phyloP scores from a whole-genome alignment of 192 early-diverging fungal genomes.

The Allomyces macrogynus region DNA sequence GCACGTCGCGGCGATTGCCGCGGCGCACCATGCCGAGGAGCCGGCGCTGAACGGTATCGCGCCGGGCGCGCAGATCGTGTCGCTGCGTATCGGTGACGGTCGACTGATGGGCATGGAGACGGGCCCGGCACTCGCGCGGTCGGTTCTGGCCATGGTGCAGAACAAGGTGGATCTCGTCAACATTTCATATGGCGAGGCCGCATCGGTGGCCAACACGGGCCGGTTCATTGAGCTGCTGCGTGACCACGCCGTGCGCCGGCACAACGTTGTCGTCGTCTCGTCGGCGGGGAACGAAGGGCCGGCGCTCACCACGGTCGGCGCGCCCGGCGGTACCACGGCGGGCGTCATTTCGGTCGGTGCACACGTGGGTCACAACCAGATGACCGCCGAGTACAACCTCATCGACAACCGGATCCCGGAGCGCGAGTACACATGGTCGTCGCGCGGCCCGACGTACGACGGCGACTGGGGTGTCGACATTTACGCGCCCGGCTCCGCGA shows the following conservation, averaged over 20 bases:
- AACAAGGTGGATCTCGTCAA: slow-evolving; percentile 52
- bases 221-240: slow-evolving; percentile 62
- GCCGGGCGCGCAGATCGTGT: slow-evolving; percentile 85
- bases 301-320: slow-evolving; percentile 56
- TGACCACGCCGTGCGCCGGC: slow-evolving; percentile 63
- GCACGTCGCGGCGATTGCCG: slow-evolving; percentile 86
- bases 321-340: slow-evolving; percentile 57
- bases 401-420: slow-evolving; percentile 50
- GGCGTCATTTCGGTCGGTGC: slow-evolving; percentile 83
- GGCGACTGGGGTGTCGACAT: slow-evolving; percentile 64
- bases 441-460: slow-evolving; percentile 66
- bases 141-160: slow-evolving; percentile 49
- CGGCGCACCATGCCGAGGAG: slow-evolving; percentile 71
- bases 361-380: slow-evolving; percentile 62
- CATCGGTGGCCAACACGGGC: slow-evolving; percentile 44
- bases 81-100: slow-evolving; percentile 80
- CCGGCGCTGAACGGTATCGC: slow-evolving; percentile 73
- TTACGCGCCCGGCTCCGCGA: slow-evolving; percentile 77
- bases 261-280: slow-evolving; percentile 64
- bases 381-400: slow-evolving; percentile 68
- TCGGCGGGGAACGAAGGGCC: slow-evolving; percentile 89
- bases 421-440: slow-evolving; percentile 69
- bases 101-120: slow-evolving; percentile 64
- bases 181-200: slow-evolving; percentile 78
- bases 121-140: slow-evolving; percentile 55